Base-by-base conservation (phyloP, 148 eudicot genomes). In the Rhododendron molle region DNA sequence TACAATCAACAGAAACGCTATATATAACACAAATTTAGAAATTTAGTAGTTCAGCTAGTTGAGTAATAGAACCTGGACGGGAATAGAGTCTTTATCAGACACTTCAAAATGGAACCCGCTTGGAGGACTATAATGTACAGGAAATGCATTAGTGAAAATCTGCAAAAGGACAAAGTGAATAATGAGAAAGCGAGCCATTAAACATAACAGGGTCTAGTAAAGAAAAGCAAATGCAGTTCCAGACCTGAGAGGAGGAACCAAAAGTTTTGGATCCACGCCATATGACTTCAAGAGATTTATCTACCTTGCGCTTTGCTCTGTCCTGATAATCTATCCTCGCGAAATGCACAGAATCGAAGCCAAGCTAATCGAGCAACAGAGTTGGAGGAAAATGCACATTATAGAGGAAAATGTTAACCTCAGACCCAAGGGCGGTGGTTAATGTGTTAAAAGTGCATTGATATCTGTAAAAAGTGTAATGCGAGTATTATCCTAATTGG, bases 301-400 rank as follows among this genome's bases (percentile, higher is more conserved):
- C 92, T 85, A 11, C 85, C 88, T 87, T 89, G 78, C 99, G 95
- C 73, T 76, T 86, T 83, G 85, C 91, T 87, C 92, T 93, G 83
- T 96, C 99, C 89, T 96, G 98, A 90, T 96, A 94, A 88, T 96
- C 98, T 85, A 96, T 90, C 86, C 99, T 93, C 30, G 98, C 98
- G 87, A 96, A 96, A 91, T 96, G 99, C 88, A 94, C 87, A 81
- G 99, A 96, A 74, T 96, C 98, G 73, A 96, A 96, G 60, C 99
- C 99, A 81, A 93, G 91, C 99, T 96, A 86, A 84, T 88, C 21
- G 49, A 90, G 65, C 26, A 87, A 83, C 30, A 86, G 74, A 76
- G 23, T 23, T 3, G 3, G 74, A 50, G 21, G 44, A 40, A 40
- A 65, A 23, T 0, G 72, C 28, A 62, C 28, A 0, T 65, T 65